Evolutionary conservation across 306 rosid genomes (phyloP).

Genomic region (Myrica gale): DNA sequence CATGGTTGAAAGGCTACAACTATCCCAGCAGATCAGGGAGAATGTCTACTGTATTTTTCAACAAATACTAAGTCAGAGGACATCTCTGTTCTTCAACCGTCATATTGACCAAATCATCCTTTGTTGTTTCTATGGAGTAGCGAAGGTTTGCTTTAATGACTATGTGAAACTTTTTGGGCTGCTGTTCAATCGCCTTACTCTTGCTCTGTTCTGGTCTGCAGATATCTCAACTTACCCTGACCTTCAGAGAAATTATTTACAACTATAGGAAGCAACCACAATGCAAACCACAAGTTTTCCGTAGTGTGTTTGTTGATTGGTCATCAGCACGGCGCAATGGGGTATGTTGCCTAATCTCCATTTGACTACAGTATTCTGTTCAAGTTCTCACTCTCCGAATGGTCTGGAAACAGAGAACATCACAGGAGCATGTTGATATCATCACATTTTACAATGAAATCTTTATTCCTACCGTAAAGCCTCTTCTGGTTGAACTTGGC

Average conservation of each 20-base stretch:
- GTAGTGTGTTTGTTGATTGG: conserved; percentile 89
- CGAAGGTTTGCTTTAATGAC: conserved; percentile 59
- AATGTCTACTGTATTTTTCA: conserved; percentile 88
- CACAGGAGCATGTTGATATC: conserved; percentile 86
- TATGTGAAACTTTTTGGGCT: conserved; percentile 11
- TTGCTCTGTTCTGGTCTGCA: conserved; percentile 43
- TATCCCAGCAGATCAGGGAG: conserved; percentile 88
- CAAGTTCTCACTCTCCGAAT: conserved; percentile 32
- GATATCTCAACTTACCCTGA: conserved; percentile 86
- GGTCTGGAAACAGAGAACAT: conserved; percentile 58
- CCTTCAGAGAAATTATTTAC: conserved; percentile 82
- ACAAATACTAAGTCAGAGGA: conserved; percentile 71
- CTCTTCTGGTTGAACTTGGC: conserved; percentile 87
- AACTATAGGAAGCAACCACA: conserved; percentile 96
- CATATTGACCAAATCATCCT: conserved; percentile 95
- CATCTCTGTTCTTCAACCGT: conserved; percentile 83
- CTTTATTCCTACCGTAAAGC: conserved; percentile 83
- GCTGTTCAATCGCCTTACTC: conserved; percentile 25
- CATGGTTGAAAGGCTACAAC: conserved; percentile 94
- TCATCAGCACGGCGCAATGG: conserved; percentile 71
- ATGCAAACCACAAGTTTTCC: conserved; percentile 83
- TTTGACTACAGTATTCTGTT: conserved; percentile 1
- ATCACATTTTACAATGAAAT: conserved; percentile 84
- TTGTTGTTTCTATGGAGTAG: conserved; percentile 93
- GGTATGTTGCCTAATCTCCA: conserved; percentile 38